Evolutionary conservation across 2,329 filamentous ascomycete genomes (phyloP).

Genomic region (Fusarium sambucinum): DNA sequence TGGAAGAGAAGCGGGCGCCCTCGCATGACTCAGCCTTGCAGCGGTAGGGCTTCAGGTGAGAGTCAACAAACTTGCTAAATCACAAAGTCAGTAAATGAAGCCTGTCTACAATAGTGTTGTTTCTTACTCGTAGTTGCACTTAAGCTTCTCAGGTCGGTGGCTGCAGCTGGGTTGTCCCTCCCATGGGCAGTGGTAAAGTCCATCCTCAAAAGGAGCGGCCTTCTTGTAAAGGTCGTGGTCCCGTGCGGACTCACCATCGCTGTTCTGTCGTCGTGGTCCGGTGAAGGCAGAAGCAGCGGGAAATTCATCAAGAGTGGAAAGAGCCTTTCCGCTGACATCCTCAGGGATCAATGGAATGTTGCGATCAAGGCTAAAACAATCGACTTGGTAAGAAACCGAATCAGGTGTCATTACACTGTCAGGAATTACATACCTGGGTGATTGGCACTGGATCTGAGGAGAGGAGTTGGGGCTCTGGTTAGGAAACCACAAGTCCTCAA

Average conservation of each 20-base stretch:
- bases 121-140: slow-evolving; percentile 98
- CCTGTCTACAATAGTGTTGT: slow-evolving; percentile 27
- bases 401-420: slow-evolving; percentile 5
- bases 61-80: slow-evolving; percentile 95
- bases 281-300: slow-evolving; percentile 55
- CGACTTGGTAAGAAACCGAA: slow-evolving; percentile 42
- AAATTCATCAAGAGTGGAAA: slow-evolving; percentile 49
- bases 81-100: slow-evolving; percentile 40
- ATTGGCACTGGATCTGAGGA: slow-evolving; percentile 63
- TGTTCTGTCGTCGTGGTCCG: slow-evolving; percentile 60
- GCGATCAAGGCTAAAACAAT: slow-evolving; percentile 49
- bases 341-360: slow-evolving; percentile 51
- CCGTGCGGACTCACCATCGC: slow-evolving; percentile 69
- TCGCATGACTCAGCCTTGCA: slow-evolving; percentile 89
- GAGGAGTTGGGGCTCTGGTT: slow-evolving; percentile 59
- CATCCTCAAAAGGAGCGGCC: slow-evolving; percentile 73
- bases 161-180: slow-evolving; percentile 78
- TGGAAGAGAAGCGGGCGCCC: slow-evolving; percentile 92
- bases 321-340: slow-evolving; percentile 41
- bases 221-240: slow-evolving; percentile 80
- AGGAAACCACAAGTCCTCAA: slow-evolving; percentile 62
- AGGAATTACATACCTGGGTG: slow-evolving; percentile 64
- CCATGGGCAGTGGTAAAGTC: slow-evolving; percentile 94
- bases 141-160: slow-evolving; percentile 94
- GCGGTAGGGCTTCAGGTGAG: slow-evolving; percentile 94